Percentiles rank a stretch among this genome's conserved stretches.
Conservation (phyloP, 768 basidiomycete species). For the Gloeophyllum trabeum region DNA sequence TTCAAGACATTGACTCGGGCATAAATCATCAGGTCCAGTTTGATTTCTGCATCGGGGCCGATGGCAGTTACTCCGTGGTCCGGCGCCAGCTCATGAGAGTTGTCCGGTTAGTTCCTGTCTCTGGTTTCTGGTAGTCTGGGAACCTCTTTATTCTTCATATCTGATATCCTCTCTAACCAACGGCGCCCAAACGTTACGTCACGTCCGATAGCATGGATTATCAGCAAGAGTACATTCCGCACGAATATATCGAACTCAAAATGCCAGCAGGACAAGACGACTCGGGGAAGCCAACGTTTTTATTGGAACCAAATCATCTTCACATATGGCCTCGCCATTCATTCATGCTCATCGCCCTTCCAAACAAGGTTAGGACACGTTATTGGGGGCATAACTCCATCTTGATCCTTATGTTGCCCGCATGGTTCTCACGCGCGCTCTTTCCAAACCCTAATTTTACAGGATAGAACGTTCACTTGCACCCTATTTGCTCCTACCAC, state of each 20-base stretch:
- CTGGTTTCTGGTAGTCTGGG: too few species aligned
- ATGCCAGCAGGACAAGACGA: constrained; percentile 71
- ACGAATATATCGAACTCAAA: constrained; percentile 94
- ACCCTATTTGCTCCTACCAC: constrained; percentile 85
- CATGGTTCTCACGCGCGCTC: constrained; percentile 2
- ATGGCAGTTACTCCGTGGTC: constrained; percentile 89
- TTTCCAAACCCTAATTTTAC: constrained; percentile 7
- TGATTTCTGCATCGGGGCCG: constrained; percentile 83
- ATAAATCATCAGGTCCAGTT: constrained; percentile 40
- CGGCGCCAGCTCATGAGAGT: constrained; percentile 93
- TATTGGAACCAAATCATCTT: constrained; percentile 89
- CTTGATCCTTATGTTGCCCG: background rate
- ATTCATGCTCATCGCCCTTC: constrained; percentile 98
- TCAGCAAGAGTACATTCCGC: constrained; percentile 88
- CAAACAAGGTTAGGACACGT: constrained; percentile 69
- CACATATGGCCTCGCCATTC: constrained; percentile 99
- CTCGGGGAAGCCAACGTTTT: constrained; percentile 56
- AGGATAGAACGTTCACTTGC: constrained; percentile 95
- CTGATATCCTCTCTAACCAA: too few species aligned
- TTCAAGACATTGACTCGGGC: constrained; percentile 34
- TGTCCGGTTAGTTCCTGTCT: constrained; percentile 44
- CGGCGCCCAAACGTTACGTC: too few species aligned
- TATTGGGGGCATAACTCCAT: background rate
- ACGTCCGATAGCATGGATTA: constrained; percentile 72
- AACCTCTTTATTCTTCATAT: constrained; percentile 1